phyloP scores from a whole-genome alignment of 1,284 basidiomycete species.

The Phenoliferia sp. region DNA sequence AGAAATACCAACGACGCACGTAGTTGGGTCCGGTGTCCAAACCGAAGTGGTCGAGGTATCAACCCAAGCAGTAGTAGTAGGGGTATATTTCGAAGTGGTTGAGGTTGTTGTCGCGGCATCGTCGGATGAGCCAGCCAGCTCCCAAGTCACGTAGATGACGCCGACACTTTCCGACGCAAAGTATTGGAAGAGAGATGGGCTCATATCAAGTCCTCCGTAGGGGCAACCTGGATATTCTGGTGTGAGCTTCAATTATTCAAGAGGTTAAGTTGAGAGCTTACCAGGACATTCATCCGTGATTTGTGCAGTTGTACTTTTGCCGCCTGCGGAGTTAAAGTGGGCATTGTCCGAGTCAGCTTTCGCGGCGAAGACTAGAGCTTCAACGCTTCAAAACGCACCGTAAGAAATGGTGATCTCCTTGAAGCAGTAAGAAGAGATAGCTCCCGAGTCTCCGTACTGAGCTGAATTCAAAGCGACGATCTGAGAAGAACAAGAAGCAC shows the following conservation, averaged over 20 bases:
- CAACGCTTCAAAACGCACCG: slow-evolving; percentile 30
- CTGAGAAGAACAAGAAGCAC: too few relatives aligned
- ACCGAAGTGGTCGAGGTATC: slow-evolving; percentile 10
- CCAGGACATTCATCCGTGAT: slow-evolving; percentile 66
- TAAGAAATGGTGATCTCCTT: slow-evolving; percentile 60
- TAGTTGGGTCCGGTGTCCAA: background rate
- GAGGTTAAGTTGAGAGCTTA: background rate
- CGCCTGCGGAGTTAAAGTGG: slow-evolving; percentile 38
- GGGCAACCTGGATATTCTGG: slow-evolving; percentile 62
- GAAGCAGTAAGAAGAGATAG: slow-evolving; percentile 50
- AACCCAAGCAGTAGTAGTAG: background rate
- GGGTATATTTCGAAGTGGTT: slow-evolving; percentile 12
- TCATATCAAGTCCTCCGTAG: slow-evolving; percentile 70
- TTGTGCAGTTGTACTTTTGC: slow-evolving; percentile 57
- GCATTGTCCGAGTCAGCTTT: background rate
- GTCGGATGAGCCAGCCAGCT: slow-evolving; percentile 1
- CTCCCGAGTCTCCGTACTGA: slow-evolving; percentile 30
- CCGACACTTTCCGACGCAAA: slow-evolving; percentile 45
- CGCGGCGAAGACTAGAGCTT: background rate
- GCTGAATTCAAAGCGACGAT: too few relatives aligned
- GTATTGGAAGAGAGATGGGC: slow-evolving; percentile 60
- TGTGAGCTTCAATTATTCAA: background rate
- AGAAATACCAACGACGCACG: background rate
- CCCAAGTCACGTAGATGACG: slow-evolving; percentile 47
- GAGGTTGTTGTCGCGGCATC: slow-evolving; percentile 18